Percentiles rank a stretch among this genome's conserved stretches.
phyloP scores from a whole-genome alignment of 441 rosid genomes.

The Biscutella laevigata region DNA sequence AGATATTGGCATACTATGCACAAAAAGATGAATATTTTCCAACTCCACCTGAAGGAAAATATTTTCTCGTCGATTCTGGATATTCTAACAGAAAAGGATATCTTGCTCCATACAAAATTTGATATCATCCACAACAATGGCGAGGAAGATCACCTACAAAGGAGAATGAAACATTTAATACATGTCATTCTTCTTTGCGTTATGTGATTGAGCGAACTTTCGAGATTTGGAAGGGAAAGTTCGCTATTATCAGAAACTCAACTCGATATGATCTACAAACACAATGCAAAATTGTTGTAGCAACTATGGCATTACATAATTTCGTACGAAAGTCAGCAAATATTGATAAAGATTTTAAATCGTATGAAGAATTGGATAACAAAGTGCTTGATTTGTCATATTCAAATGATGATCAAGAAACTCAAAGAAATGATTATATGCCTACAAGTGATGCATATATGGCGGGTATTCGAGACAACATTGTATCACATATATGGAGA shows the following conservation, averaged over 20 bases:
- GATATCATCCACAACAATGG: not conserved
- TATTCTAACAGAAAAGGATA: not conserved
- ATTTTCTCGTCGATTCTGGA: not conserved
- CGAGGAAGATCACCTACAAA: not conserved
- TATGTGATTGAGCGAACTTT: not conserved
- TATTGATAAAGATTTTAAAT: not conserved
- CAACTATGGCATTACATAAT: constrained; percentile 5
- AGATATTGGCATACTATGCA: not conserved
- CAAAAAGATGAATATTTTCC: not conserved
- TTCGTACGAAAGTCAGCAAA: not conserved
- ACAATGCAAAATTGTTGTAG: not conserved
- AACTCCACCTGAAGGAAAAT: not conserved
- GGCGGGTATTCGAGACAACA: not conserved
- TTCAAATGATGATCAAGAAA: not conserved
- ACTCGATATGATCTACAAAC: not conserved
- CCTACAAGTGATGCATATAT: not conserved
- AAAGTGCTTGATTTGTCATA: not conserved
- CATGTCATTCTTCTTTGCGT: not conserved
- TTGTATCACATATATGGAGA: not conserved
- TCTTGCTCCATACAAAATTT: not conserved
- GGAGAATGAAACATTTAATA: not conserved
- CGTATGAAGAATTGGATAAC: not conserved
- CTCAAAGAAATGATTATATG: not conserved
- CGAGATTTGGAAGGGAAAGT: not conserved
- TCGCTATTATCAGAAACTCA: too few species aligned